Percentiles rank a stretch among this genome's conserved stretches.
These are phyloP conservation scores for Candida awuae DNA, from an alignment of 805 yeast species.

Conservation along the genomic window DNA sequence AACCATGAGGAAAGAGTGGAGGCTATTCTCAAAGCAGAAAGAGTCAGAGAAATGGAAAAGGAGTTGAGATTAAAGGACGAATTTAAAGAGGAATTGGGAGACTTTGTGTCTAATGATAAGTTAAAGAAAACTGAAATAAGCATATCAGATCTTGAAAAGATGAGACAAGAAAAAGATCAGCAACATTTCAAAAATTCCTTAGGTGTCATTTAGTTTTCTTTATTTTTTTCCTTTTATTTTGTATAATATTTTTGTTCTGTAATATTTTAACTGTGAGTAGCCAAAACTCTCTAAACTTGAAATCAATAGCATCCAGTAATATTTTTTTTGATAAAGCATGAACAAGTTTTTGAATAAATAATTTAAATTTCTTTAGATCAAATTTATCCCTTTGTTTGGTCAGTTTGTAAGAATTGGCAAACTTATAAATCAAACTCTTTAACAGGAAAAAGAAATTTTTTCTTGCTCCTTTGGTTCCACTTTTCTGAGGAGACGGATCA, in stretches of 20 bases:
- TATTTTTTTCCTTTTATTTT: background rate
- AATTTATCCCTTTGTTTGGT: constrained; percentile 10
- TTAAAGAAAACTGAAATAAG: constrained; percentile 79
- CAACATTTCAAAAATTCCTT: constrained; percentile 54
- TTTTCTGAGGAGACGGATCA: constrained; percentile 15
- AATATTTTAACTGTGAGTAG: background rate
- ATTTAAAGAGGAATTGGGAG: constrained; percentile 79
- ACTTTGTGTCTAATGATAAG: constrained; percentile 70
- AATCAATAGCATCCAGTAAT: background rate
- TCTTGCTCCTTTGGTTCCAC: constrained; percentile 13
- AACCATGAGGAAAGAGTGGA: constrained; percentile 79
- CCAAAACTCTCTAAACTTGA: constrained; percentile 2
- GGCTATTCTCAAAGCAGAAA: constrained; percentile 85
- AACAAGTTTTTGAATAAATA: constrained; percentile 5
- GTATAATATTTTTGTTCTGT: constrained; percentile 4
- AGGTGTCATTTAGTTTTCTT: constrained; percentile 15
- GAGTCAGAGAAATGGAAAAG: constrained; percentile 62
- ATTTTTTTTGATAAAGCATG: background rate
- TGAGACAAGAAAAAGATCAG: constrained; percentile 58
- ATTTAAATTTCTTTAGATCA: background rate
- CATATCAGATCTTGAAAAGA: constrained; percentile 72
- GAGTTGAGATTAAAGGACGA: constrained; percentile 48
- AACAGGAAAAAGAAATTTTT: constrained; percentile 14
- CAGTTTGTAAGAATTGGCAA: constrained; percentile 15
- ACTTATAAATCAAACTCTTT: constrained; percentile 15